Evolutionary conservation across 495 filamentous ascomycete species (phyloP), one percentile per base, ranked within the genome.

Genomic region (Annulohypoxylon stygium): DNA sequence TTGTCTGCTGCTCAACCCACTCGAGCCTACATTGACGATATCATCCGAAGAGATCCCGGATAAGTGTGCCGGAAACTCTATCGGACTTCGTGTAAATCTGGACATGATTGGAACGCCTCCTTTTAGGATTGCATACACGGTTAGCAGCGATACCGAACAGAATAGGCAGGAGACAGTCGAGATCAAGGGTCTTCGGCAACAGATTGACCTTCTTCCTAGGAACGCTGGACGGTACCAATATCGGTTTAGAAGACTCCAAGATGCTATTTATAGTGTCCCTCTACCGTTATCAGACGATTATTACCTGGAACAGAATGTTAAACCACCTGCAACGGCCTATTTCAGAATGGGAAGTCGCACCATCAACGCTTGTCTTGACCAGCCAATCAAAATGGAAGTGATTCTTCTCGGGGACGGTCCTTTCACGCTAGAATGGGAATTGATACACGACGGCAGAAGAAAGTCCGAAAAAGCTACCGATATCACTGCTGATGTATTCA

Each of bases 61-160:
- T 77, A 97, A 95, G 73, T 99, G 96, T 80, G 95, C 94, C 43
- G 93, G 94, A 55, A 97, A 93, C 75, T 93, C 95, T 0, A 92
- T 99, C 70, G 96, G 96, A 23, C 85, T 98, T 41, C 86, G 90
- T 10, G 93, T 99, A 23, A 92, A 94, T 73, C 81, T 98, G 48
- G 93, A 97, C 70, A 81, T 99, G 47, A 90, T 93, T 23, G 96
- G 96, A 36, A 97, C 94, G 0, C 96, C 96, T 60, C 94, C 94
- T 4, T 99, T 98, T 82, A 81, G 84, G 7, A 83, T 99, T 25
- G 81, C 82, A 2, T 98, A 97, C 75, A 88, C 88, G 30, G 84
- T 93, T 50, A 87, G 90, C 51, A 86, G 86, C 25, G 89, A 90
- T 54, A 84, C 80, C 0, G 84, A 87, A 7, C 79, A 84, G 4